Percentiles rank a stretch among this genome's conserved stretches.
These are phyloP conservation scores for Tubosaeta sp. DNA, from an alignment of 768 basidiomycete species.

Conservation along the genomic window DNA sequence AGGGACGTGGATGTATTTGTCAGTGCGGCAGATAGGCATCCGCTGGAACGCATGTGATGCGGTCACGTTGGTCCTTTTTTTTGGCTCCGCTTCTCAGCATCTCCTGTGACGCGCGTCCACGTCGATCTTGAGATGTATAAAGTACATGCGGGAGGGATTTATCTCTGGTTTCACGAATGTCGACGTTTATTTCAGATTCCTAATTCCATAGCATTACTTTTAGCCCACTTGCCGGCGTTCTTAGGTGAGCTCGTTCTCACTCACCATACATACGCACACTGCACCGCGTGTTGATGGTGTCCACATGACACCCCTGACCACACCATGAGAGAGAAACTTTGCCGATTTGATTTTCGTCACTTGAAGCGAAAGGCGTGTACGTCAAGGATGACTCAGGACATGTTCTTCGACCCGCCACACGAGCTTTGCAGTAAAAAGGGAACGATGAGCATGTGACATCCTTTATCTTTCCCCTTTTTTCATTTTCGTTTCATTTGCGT, in stretches of 20 bases:
- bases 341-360: neutral
- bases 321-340: neutral
- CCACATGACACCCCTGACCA: neutral
- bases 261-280: neutral
- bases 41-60: slow-evolving; percentile 58
- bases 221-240: neutral
- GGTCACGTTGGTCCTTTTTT: neutral
- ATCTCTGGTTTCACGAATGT: neutral
- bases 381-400: neutral
- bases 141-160: neutral
- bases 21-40: slow-evolving; percentile 71
- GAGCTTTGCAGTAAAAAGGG: neutral
- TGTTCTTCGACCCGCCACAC: neutral
- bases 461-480: neutral
- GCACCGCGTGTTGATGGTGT: neutral
- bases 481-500: neutral
- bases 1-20: slow-evolving; percentile 56
- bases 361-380: neutral
- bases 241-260: neutral
- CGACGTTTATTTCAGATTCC: neutral
- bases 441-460: neutral
- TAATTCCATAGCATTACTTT: neutral
- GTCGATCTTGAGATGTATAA: neutral
- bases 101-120: neutral
- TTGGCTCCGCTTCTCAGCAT: neutral